Conservation (phyloP, 1,284 basidiomycete genomes). For the Leccinum pachyderme region DNA sequence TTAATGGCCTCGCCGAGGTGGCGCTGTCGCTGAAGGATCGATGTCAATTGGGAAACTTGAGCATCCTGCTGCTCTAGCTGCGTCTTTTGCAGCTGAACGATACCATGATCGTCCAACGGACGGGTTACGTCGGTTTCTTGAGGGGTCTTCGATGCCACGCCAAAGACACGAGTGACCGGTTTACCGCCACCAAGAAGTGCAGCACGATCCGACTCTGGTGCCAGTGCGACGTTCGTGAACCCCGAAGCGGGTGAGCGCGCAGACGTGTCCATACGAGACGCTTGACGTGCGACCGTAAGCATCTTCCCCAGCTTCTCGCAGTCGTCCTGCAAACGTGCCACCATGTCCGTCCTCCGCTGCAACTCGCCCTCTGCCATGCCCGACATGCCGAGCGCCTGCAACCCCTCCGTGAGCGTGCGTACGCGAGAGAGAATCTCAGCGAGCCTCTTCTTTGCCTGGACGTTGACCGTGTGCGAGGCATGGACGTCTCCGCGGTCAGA, state of each 20-base stretch:
- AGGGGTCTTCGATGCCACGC: slow-evolving; percentile 51
- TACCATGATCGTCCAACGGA: slow-evolving; percentile 79
- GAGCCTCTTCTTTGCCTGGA: slow-evolving; percentile 81
- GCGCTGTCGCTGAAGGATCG: slow-evolving; percentile 83
- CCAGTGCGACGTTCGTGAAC: slow-evolving; percentile 39
- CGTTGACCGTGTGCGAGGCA: slow-evolving; percentile 76
- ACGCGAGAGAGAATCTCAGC: slow-evolving; percentile 72
- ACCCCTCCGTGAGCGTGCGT: slow-evolving; percentile 66
- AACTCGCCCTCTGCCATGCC: slow-evolving; percentile 84
- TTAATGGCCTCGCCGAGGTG: slow-evolving; percentile 87
- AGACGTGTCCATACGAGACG: slow-evolving; percentile 38
- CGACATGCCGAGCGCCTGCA: slow-evolving; percentile 60
- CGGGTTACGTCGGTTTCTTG: slow-evolving; percentile 86
- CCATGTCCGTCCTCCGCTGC: slow-evolving; percentile 80
- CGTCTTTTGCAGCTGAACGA: slow-evolving; percentile 76
- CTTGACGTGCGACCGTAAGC: slow-evolving; percentile 67
- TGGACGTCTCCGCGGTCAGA: slow-evolving; percentile 70
- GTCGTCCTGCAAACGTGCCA: slow-evolving; percentile 79
- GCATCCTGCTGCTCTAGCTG: slow-evolving; percentile 85
- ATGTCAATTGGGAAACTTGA: slow-evolving; percentile 76
- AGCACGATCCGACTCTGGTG: slow-evolving; percentile 59
- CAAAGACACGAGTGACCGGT: slow-evolving; percentile 80
- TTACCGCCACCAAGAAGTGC: slow-evolving; percentile 49
- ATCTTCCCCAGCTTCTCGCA: slow-evolving; percentile 81
- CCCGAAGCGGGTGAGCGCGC: slow-evolving; percentile 11